Base-by-base conservation (phyloP, 164 flowering plant genomes). In the Umbellularia californica region DNA sequence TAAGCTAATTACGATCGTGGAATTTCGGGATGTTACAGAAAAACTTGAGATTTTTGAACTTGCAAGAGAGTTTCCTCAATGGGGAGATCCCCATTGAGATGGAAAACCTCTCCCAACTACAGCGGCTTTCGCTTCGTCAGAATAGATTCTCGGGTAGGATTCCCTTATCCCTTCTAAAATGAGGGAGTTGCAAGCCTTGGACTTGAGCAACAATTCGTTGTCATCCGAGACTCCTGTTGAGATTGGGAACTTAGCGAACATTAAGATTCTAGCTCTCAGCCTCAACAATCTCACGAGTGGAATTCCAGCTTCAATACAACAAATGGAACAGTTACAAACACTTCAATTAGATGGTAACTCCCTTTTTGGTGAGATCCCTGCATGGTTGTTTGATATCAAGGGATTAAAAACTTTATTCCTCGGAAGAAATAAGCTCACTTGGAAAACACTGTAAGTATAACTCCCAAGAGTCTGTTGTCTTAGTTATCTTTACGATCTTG, bases 341-440 rank as follows among this genome's bases (percentile, higher is more conserved):
- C 83, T 87, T 68, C 65, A 63, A 19, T 35, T 87, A 51, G 83
- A 83, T 6, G 70, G 71, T 51, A 88, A 86, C 72, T 47, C 67
- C 55, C 84, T 88, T 52, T 52, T 80, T 1, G 87, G 89, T 9
- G 81, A 77, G 67, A 82, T 87, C 20, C 90, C 90, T 20, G 12
- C 70, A 1, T 84, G 88, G 87, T 68, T 88, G 65, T 78, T 88
- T 50, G 75, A 79, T 7, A 67, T 85, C 28, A 62, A 77, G 69
- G 58, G 62, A 33, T 63, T 87, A 72, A 80, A 80, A 70, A 62
- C 20, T 2, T 64, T 87, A 70, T 11, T 47, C 63, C 83, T 87
- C 47, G 87, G 90, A 72, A 84, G 86, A 66, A 88, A 85, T 75
- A 75, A 77, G 19, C 77, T 84, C 24, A 75, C 75, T 24, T 87